phyloP scores from a whole-genome alignment of 176 grass and related monocot species.

The Aegilops longissima region DNA sequence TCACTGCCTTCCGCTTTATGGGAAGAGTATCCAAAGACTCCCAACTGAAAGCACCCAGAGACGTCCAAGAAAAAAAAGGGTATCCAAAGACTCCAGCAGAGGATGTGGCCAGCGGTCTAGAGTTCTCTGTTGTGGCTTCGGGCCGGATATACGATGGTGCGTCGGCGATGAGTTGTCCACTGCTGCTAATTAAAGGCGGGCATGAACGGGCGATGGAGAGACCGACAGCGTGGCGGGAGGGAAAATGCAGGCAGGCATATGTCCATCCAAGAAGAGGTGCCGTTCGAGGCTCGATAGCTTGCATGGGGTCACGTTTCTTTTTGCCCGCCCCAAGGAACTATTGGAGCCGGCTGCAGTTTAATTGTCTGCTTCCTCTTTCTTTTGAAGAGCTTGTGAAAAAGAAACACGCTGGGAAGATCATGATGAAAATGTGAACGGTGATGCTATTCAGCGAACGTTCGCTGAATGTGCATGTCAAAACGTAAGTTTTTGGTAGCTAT shows the following conservation, averaged over 20 bases:
- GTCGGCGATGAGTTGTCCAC: not conserved
- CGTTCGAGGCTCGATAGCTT: too few species aligned
- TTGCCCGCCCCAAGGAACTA: too few species aligned
- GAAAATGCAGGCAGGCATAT: not conserved
- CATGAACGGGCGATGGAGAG: not conserved
- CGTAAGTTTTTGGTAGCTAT: too few species aligned
- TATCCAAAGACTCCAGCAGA: not conserved
- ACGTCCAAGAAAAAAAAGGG: too few species aligned
- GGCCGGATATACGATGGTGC: not conserved
- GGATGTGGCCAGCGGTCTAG: too few species aligned
- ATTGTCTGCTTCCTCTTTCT: not conserved
- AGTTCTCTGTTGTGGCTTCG: not conserved
- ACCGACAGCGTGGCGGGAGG: not conserved
- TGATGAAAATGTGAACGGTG: not conserved
- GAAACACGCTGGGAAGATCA: not conserved
- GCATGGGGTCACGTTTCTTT: not conserved
- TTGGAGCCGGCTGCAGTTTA: too few species aligned
- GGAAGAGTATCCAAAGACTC: not conserved
- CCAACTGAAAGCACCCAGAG: too few species aligned
- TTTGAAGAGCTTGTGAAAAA: not conserved
- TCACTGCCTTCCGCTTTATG: not conserved
- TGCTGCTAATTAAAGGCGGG: not conserved
- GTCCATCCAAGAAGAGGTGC: too few species aligned
- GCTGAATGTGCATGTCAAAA: too few species aligned
- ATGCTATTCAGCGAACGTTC: too few species aligned